A percentile compares a stretch with the other conserved stretches of the same genome.
These are phyloP conservation scores for Leccinum griseonigrum DNA, from an alignment of 1,284 basidiomycete species.

Conservation along the genomic window DNA sequence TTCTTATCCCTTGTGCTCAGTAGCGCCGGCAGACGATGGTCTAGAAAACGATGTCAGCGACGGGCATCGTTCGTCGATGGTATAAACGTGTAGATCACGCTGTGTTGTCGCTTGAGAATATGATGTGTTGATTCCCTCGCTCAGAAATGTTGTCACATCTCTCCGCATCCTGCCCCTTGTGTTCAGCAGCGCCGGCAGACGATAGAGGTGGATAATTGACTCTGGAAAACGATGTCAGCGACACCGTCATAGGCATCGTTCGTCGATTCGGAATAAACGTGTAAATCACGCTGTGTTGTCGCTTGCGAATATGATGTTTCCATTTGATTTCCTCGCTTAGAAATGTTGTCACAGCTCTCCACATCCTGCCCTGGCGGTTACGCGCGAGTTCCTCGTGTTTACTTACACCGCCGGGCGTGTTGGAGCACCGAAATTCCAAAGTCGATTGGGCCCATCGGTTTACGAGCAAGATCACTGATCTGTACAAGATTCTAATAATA, in stretches of 20 bases:
- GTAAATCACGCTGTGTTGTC: background rate
- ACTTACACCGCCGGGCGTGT: background rate
- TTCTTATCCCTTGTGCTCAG: no score
- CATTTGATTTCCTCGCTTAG: background rate
- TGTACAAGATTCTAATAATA: background rate
- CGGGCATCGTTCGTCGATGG: background rate
- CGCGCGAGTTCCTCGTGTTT: background rate
- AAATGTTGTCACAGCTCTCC: background rate
- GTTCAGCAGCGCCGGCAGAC: no score
- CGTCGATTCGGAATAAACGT: constrained; percentile 1
- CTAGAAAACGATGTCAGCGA: no score
- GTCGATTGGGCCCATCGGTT: no score
- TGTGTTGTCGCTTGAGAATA: no score
- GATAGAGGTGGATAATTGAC: no score
- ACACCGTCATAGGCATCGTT: background rate
- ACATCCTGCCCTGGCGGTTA: background rate
- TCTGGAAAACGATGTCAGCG: no score
- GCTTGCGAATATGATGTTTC: background rate
- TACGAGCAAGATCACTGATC: background rate
- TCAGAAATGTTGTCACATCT: background rate
- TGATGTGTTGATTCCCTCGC: background rate
- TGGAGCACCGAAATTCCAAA: background rate
- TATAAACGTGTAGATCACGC: background rate
- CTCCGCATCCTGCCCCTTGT: background rate
- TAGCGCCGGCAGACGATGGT: no score